Conservation (phyloP, 495 filamentous ascomycete genomes). For the Aspergillus wentii region DNA sequence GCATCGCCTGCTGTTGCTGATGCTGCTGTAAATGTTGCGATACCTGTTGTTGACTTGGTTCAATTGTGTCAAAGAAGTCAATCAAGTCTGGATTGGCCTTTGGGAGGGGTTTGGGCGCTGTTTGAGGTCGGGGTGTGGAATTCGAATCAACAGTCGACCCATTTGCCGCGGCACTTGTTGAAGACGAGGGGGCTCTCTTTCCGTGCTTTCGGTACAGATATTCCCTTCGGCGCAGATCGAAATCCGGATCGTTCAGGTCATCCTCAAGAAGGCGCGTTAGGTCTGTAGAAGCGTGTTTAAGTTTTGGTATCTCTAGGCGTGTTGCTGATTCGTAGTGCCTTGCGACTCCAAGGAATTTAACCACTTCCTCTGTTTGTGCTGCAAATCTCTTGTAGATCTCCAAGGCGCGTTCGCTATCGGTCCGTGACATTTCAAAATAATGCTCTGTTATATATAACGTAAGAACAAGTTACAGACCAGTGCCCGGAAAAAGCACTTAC, state of each 20-base stretch:
- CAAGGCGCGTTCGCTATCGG: constrained; percentile 88
- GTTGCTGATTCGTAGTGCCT: constrained; percentile 88
- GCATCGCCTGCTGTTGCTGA: constrained; percentile 20
- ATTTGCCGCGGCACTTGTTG: constrained; percentile 20
- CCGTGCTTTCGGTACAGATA: constrained; percentile 83
- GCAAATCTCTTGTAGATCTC: constrained; percentile 91
- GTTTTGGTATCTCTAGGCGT: constrained; percentile 88
- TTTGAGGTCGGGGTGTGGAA: constrained; percentile 16
- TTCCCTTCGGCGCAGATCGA: constrained; percentile 88
- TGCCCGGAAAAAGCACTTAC: constrained; percentile 42
- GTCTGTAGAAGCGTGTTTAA: constrained; percentile 95
- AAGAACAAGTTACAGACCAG: constrained; percentile 3
- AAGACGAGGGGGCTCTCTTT: constrained; percentile 45
- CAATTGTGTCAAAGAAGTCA: constrained; percentile 97
- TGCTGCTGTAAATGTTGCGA: too few species aligned
- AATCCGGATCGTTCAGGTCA: constrained; percentile 92
- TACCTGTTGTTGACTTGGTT: too few species aligned
- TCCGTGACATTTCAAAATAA: constrained; percentile 96
- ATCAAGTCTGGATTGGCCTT: constrained; percentile 74
- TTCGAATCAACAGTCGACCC: constrained; percentile 17
- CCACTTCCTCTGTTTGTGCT: constrained; percentile 86
- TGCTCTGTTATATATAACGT: constrained; percentile 56
- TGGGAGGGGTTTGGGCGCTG: constrained; percentile 20
- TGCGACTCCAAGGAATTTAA: constrained; percentile 82
- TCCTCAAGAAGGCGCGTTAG: constrained; percentile 86